Conservation (phyloP, 371 early-diverging fungal genomes). For the Blakeslea trispora region DNA sequence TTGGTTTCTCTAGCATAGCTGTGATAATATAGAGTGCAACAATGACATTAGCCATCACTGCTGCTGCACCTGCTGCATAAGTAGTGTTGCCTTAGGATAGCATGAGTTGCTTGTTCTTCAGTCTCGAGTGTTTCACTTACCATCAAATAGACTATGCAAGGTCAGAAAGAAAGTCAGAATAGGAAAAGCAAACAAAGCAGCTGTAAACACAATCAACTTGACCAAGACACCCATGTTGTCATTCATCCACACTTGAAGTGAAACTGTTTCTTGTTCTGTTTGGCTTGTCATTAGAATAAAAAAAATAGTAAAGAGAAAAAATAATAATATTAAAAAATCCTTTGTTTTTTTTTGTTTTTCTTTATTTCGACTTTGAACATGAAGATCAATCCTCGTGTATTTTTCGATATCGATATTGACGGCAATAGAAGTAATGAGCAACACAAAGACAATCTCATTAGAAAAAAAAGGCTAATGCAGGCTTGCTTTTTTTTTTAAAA, state of each 20-base stretch:
- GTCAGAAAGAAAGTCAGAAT: constrained; percentile 46
- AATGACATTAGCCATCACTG: constrained; percentile 45
- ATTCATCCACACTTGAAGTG: constrained; percentile 6
- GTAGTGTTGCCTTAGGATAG: constrained; percentile 45
- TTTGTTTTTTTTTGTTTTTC: constrained; percentile 3
- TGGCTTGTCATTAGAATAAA: not conserved
- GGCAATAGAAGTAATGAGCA: constrained; percentile 47
- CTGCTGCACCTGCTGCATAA: constrained; percentile 51
- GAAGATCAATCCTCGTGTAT: constrained; percentile 66
- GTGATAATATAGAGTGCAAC: constrained; percentile 41
- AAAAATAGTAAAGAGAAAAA: too few species aligned
- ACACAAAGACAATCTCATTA: not conserved
- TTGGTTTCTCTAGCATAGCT: constrained; percentile 27
- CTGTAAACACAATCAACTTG: constrained; percentile 49
- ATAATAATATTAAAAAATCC: not conserved
- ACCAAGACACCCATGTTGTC: constrained; percentile 23
- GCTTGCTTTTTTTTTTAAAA: too few species aligned
- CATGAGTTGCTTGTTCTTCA: not conserved
- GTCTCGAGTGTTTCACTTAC: constrained; percentile 17
- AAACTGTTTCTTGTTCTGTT: not conserved
- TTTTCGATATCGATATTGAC: constrained; percentile 72
- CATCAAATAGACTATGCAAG: constrained; percentile 44
- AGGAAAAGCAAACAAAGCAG: constrained; percentile 45
- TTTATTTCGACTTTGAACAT: constrained; percentile 11
- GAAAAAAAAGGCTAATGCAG: too few species aligned